Base-by-base conservation (phyloP, 352 stramenopile genomes). In the Lagenidium giganteum region DNA sequence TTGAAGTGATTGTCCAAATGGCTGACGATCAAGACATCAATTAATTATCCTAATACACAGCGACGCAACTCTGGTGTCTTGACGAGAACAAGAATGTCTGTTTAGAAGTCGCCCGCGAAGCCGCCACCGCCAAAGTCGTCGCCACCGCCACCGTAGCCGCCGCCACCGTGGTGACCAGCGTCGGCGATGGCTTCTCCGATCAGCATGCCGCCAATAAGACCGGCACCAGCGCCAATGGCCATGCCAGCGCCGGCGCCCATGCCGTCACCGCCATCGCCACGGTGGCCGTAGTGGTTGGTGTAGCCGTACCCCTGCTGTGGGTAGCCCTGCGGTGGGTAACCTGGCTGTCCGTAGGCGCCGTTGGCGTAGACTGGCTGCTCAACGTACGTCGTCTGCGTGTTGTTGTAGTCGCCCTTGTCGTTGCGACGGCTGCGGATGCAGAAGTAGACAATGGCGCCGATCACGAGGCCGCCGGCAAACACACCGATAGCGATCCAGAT, bases 391-490 rank as follows among this genome's bases (percentile, higher is more conserved):
- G 41, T 24, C 7, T 32, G 34, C 30, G 32, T 28, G 9, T 59
- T 29, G 5, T 32, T 33, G 35, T 55, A 51, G 18, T 70, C 26
- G 9, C 48, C 30, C 25, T 59, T 26, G 9, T 27, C 39, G 32
- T 63, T 50, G 34, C 67, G 57, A 8, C 58, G 62, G 59, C 67
- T 67, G 47, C 67, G 48, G n/a, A 76, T 57, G 33, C 46, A 53
- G 41, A 50, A 57, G 29, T 69, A 61, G 37, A 72, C 47, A 9
- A 49, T 54, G 9, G 34, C 41, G 6, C 29, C 66, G 43, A 79
- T 63, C 13, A 77, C 22, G 8, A 60, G 20, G 29, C 50, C 47
- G 24, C 54, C 42, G 39, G 78, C 13, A 40, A 74, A 60, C 22
- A 64, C 43, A 18, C 54, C 57, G 29, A 74, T 30, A 25, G 50